A percentile compares a stretch with the other conserved stretches of the same genome.
These are phyloP conservation scores for Metarhizium guizhouense DNA, from an alignment of 2,329 filamentous ascomycete genomes.

Conservation along the genomic window DNA sequence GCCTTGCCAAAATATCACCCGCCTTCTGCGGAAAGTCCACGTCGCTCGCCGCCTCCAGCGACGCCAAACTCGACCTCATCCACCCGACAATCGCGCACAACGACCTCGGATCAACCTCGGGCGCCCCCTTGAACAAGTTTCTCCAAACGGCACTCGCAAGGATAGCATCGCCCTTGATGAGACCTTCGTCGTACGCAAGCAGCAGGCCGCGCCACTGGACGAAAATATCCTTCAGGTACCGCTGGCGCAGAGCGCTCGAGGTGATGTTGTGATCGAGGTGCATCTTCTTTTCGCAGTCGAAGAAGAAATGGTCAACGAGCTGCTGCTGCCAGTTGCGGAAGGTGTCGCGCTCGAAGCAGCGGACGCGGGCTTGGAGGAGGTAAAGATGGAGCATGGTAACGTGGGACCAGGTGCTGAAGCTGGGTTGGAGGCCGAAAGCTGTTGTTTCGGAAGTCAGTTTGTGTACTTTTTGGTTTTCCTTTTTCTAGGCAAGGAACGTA, in stretches of 20 bases:
- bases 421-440: slow-evolving; percentile 74
- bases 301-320: slow-evolving; percentile 91
- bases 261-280: slow-evolving; percentile 66
- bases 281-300: slow-evolving; percentile 77
- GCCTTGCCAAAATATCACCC: slow-evolving; percentile 24
- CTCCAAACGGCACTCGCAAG: slow-evolving; percentile 82
- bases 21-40: slow-evolving; percentile 24
- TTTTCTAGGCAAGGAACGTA: neutral
- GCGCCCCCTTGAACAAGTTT: slow-evolving; percentile 73
- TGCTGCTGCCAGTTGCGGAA: slow-evolving; percentile 78
- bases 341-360: slow-evolving; percentile 62
- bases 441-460: neutral
- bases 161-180: slow-evolving; percentile 67
- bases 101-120: slow-evolving; percentile 39
- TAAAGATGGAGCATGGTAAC: slow-evolving; percentile 97
- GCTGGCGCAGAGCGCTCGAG: slow-evolving; percentile 49
- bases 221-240: slow-evolving; percentile 79
- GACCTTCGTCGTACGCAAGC: slow-evolving; percentile 74
- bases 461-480: neutral
- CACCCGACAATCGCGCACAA: slow-evolving; percentile 48
- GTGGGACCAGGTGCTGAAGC: slow-evolving; percentile 93
- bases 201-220: slow-evolving; percentile 85
- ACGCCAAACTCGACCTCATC: slow-evolving; percentile 40
- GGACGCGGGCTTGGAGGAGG: slow-evolving; percentile 73
- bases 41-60: slow-evolving; percentile 42